A percentile compares a stretch with the other conserved stretches of the same genome.
Evolutionary conservation across 192 early-diverging fungal species (phyloP).

Genomic region (Entomortierella chlamydospora): DNA sequence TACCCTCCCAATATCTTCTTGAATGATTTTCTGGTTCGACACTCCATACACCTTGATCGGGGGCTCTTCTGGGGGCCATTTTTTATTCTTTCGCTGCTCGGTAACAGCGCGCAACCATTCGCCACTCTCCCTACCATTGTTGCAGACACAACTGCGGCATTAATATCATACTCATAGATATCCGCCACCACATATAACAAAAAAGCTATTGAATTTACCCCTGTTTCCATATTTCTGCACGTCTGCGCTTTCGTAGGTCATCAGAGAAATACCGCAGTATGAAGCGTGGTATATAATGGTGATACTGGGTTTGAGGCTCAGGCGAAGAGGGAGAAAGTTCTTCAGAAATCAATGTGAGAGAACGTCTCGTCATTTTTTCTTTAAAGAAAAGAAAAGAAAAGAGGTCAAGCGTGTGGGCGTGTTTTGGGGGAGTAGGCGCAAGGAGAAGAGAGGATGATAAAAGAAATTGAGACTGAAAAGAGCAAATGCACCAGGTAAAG

Average conservation of each 20-base stretch:
- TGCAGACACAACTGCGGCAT: neutral
- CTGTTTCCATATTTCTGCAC: neutral
- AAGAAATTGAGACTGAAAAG: too few relatives aligned
- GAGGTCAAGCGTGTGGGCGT: too few relatives aligned
- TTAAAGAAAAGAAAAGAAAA: too few relatives aligned
- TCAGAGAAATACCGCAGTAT: constrained; percentile 39
- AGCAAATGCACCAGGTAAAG: too few relatives aligned
- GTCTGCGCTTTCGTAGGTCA: neutral
- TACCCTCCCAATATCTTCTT: neutral
- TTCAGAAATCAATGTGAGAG: too few relatives aligned
- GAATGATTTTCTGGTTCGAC: neutral
- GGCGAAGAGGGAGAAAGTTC: neutral
- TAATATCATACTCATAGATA: neutral
- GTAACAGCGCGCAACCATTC: neutral
- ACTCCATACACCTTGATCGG: constrained; percentile 9
- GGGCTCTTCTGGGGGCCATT: neutral
- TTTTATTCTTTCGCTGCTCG: neutral
- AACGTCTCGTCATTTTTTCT: too few relatives aligned
- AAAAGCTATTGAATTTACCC: neutral
- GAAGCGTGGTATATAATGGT: constrained; percentile 53
- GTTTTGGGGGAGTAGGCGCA: too few relatives aligned
- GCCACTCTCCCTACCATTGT: neutral
- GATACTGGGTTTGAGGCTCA: constrained; percentile 14
- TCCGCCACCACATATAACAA: neutral
- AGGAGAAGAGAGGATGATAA: too few relatives aligned